Evolutionary conservation across 306 rosid species (phyloP).

Genomic region (Astragalus glycyphyllos): DNA sequence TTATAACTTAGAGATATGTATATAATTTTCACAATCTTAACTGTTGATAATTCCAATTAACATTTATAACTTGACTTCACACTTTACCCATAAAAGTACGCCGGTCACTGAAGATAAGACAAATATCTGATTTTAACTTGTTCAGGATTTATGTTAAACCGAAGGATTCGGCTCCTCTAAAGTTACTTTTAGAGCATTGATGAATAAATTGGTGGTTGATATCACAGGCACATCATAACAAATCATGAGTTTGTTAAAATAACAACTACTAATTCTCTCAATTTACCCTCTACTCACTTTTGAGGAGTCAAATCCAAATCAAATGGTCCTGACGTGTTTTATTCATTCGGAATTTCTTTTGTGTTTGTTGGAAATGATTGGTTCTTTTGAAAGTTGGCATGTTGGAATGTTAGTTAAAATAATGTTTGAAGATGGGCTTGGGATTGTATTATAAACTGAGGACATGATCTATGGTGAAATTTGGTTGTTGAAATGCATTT

Average conservation of each 20-base stretch:
- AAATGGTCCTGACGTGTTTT: too few relatives aligned
- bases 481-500: conserved; percentile 29
- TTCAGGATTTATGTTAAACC: conserved; percentile 11
- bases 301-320: too few relatives aligned
- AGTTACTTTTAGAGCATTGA: too few relatives aligned
- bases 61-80: background rate
- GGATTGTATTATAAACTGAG: too few relatives aligned
- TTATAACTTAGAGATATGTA: too few relatives aligned
- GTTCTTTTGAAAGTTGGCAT: conserved; percentile 8
- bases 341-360: background rate
- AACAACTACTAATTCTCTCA: too few relatives aligned
- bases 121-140: conserved; percentile 4
- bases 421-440: too few relatives aligned
- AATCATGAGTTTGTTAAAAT: too few relatives aligned
- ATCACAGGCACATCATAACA: too few relatives aligned
- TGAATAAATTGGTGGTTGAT: too few relatives aligned
- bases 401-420: background rate
- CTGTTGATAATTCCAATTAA: background rate
- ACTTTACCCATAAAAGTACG: background rate
- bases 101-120: background rate
- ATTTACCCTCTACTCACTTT: too few relatives aligned
- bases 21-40: background rate
- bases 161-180: too few relatives aligned
- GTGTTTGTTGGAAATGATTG: conserved; percentile 28
- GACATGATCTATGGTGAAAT: background rate